These are phyloP conservation scores for Schizochytrium sp. DNA, from an alignment of 108 stramenopile genomes.

Conservation along the genomic window DNA sequence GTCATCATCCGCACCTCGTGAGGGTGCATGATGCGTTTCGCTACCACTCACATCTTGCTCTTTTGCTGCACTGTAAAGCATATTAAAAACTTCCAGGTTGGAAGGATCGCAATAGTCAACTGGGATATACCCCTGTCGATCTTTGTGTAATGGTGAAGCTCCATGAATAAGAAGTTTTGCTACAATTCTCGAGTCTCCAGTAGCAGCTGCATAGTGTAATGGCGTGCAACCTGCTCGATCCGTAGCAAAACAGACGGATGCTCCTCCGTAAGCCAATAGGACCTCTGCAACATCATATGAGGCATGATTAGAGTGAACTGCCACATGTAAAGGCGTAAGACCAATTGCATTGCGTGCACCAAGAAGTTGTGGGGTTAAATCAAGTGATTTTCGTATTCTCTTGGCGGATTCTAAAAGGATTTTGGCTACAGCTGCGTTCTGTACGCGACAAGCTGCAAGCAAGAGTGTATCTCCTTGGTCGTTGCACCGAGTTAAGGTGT, in stretches of 20 bases:
- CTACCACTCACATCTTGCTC: not conserved
- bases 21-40: not conserved
- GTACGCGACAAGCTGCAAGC: constrained; percentile 33
- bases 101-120: constrained; percentile 37
- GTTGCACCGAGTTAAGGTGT: constrained; percentile 30
- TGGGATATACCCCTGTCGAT: constrained; percentile 30
- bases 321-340: constrained; percentile 44
- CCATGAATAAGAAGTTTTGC: constrained; percentile 29
- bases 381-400: not conserved
- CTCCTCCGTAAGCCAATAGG: constrained; percentile 2
- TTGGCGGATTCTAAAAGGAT: constrained; percentile 14
- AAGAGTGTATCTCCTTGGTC: constrained; percentile 30
- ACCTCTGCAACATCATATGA: constrained; percentile 38
- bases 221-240: constrained; percentile 55
- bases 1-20: not conserved
- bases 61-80: constrained; percentile 18
- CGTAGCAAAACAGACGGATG: constrained; percentile 13
- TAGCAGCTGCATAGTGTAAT: constrained; percentile 52
- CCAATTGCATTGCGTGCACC: constrained; percentile 47
- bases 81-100: constrained; percentile 21
- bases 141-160: constrained; percentile 29
- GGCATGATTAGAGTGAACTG: not conserved
- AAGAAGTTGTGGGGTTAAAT: constrained; percentile 47
- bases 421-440: constrained; percentile 25
- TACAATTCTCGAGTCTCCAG: constrained; percentile 9